These are phyloP conservation scores for Russula earlei DNA, from an alignment of 768 basidiomycete genomes.

Conservation along the genomic window DNA sequence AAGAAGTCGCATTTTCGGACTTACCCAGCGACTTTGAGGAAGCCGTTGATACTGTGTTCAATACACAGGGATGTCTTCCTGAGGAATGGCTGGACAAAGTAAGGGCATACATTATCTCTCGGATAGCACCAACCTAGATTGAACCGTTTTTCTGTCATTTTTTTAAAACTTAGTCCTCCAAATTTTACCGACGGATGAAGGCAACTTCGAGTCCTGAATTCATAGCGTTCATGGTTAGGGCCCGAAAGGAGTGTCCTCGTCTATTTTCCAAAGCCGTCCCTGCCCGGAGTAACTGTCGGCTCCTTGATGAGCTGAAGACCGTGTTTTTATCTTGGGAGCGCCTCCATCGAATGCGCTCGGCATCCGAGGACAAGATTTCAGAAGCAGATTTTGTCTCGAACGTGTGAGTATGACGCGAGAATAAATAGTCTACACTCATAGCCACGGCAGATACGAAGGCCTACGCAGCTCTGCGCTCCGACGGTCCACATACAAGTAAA, in stretches of 20 bases:
- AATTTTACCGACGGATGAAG: conserved; percentile 23
- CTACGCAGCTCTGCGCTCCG: conserved; percentile 39
- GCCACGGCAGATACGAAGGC: conserved; percentile 34
- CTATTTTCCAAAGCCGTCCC: conserved; percentile 31
- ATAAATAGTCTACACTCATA: background rate
- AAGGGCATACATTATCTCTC: background rate
- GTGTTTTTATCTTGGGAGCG: conserved; percentile 40
- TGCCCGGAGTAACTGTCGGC: conserved; percentile 19
- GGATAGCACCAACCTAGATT: background rate
- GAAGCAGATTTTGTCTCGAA: conserved; percentile 49
- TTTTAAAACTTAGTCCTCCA: conserved; percentile 23
- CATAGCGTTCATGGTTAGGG: conserved; percentile 28
- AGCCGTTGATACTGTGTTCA: conserved; percentile 33
- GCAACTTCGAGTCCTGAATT: conserved; percentile 23
- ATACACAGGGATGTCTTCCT: conserved; percentile 31
- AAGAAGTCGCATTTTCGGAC: conserved; percentile 40
- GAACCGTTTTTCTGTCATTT: background rate
- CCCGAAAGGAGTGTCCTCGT: conserved; percentile 28
- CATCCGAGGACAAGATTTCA: conserved; percentile 38
- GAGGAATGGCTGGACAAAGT: conserved; percentile 37
- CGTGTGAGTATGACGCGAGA: conserved; percentile 32
- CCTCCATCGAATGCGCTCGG: conserved; percentile 33
- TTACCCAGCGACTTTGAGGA: conserved; percentile 32
- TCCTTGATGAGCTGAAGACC: conserved; percentile 31
- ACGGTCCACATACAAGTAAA: conserved; percentile 36